Percentiles rank a stretch among this genome's conserved stretches.
Evolutionary conservation across 2,329 filamentous ascomycete species (phyloP).

Genomic region (Tolypocladium guangdongense): DNA sequence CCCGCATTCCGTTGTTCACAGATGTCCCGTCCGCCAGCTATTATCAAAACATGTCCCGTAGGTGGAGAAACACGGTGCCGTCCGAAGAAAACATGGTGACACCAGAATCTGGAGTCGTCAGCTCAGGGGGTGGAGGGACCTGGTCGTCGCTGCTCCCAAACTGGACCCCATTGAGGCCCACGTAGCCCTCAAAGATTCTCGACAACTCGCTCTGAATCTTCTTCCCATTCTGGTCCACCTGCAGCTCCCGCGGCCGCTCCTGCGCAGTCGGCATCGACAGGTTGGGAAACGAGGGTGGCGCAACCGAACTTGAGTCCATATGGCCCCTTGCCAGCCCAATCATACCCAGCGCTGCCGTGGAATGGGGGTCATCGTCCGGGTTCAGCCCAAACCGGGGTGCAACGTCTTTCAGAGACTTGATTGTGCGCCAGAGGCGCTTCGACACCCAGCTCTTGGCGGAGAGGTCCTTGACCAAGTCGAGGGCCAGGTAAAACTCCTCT

Average conservation of each 20-base stretch:
- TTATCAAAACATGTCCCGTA: conserved; percentile 25
- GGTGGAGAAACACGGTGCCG: conserved; percentile 24
- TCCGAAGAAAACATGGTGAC: conserved; percentile 14
- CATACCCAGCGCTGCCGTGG: conserved; percentile 42
- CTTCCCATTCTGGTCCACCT: conserved; percentile 30
- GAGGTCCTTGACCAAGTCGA: conserved; percentile 63
- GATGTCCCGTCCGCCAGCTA: background rate
- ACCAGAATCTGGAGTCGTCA: conserved; percentile 11
- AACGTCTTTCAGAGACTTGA: conserved; percentile 59
- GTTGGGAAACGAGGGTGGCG: conserved; percentile 16
- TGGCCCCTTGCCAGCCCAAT: conserved; percentile 38
- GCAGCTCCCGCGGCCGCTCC: conserved; percentile 9
- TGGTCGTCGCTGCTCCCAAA: conserved; percentile 14
- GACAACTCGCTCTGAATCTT: conserved; percentile 44
- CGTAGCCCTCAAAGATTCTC: conserved; percentile 30
- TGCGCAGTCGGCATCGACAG: conserved; percentile 15
- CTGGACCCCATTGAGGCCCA: conserved; percentile 23
- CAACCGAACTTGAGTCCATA: conserved; percentile 11
- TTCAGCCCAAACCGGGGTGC: conserved; percentile 56
- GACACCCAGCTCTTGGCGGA: conserved; percentile 62
- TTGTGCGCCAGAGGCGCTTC: conserved; percentile 62
- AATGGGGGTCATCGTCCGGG: conserved; percentile 36
- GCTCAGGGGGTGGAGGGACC: conserved; percentile 11
- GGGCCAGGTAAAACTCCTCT: conserved; percentile 68
- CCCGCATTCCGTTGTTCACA: background rate